A percentile compares a stretch with the other conserved stretches of the same genome.
These are phyloP conservation scores for Phytopythium sindhum DNA, from an alignment of 352 stramenopile species.

Conservation along the genomic window DNA sequence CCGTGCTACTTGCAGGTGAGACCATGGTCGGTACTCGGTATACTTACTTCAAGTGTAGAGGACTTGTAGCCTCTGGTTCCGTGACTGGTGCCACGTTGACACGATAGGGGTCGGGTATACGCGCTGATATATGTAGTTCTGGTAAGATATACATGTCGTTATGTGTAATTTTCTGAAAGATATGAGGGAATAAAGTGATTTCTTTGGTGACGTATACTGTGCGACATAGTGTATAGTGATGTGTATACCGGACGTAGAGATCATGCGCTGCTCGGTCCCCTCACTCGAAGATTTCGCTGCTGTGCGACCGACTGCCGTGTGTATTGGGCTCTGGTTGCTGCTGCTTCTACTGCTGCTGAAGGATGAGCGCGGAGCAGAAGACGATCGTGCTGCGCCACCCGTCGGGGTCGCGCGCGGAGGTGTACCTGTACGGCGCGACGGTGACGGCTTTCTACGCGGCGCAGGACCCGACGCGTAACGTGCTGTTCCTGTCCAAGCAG, in stretches of 20 bases:
- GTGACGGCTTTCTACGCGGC: constrained; percentile 84
- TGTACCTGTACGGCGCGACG: constrained; percentile 92
- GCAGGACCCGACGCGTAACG: constrained; percentile 69
- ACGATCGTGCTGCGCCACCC: constrained; percentile 52
- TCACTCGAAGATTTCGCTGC: constrained; percentile 1
- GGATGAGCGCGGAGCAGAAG: constrained; percentile 2
- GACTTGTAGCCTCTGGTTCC: background rate
- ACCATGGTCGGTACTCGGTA: background rate
- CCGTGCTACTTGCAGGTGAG: too few species aligned
- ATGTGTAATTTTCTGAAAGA: too few species aligned
- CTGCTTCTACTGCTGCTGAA: too few species aligned
- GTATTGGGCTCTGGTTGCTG: background rate
- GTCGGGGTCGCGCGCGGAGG: constrained; percentile 62
- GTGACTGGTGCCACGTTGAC: background rate
- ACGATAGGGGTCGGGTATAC: constrained; percentile 3
- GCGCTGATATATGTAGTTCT: background rate
- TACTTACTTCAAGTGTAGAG: background rate
- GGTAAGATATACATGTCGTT: too few species aligned
- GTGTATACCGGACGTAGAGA: background rate
- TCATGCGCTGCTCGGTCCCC: too few species aligned
- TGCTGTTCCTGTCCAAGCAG: constrained; percentile 91
- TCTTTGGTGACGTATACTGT: too few species aligned
- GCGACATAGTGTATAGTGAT: background rate
- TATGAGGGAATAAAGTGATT: too few species aligned
- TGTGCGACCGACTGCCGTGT: background rate